phyloP scores from a whole-genome alignment of 352 stramenopile genomes.

The Peronospora farinosa region DNA sequence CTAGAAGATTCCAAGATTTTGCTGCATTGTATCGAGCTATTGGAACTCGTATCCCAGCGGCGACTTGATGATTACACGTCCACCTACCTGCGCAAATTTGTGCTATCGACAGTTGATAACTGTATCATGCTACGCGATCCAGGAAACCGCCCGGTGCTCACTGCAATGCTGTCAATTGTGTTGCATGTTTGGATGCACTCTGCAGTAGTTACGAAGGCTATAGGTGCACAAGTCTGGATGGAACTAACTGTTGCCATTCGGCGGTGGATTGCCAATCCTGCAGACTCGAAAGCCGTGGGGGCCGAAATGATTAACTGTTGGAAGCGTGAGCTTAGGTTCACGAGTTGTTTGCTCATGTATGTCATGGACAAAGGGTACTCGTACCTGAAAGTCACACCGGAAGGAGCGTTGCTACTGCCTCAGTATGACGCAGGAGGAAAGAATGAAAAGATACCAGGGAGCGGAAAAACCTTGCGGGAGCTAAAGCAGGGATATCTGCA shows the following conservation, averaged over 20 bases:
- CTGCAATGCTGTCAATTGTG: slow-evolving; percentile 75
- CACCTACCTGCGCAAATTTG: slow-evolving; percentile 83
- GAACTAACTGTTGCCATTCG: slow-evolving; percentile 75
- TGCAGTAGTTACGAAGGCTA: slow-evolving; percentile 45
- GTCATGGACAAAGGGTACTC: slow-evolving; percentile 73
- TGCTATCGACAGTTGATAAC: slow-evolving; percentile 81
- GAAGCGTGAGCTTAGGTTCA: slow-evolving; percentile 75
- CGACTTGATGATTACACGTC: slow-evolving; percentile 78
- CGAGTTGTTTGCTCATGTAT: slow-evolving; percentile 79
- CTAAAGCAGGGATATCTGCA: slow-evolving; percentile 65
- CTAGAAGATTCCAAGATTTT: slow-evolving; percentile 80
- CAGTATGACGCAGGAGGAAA: slow-evolving; percentile 26
- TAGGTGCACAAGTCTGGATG: slow-evolving; percentile 66
- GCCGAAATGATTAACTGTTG: slow-evolving; percentile 75
- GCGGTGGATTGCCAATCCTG: slow-evolving; percentile 66
- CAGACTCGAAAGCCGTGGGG: slow-evolving; percentile 50
- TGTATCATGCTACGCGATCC: slow-evolving; percentile 63
- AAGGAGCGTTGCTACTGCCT: slow-evolving; percentile 52
- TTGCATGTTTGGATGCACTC: slow-evolving; percentile 86
- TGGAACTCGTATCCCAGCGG: slow-evolving; percentile 82
- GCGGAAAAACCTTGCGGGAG: slow-evolving; percentile 47
- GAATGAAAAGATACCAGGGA: slow-evolving; percentile 19
- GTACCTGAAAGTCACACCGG: slow-evolving; percentile 53
- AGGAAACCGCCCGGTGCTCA: slow-evolving; percentile 52
- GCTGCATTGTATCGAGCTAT: slow-evolving; percentile 76